These are phyloP conservation scores for Tolypocladium ovalisporum DNA, from an alignment of 2,329 filamentous ascomycete genomes.

Conservation along the genomic window DNA sequence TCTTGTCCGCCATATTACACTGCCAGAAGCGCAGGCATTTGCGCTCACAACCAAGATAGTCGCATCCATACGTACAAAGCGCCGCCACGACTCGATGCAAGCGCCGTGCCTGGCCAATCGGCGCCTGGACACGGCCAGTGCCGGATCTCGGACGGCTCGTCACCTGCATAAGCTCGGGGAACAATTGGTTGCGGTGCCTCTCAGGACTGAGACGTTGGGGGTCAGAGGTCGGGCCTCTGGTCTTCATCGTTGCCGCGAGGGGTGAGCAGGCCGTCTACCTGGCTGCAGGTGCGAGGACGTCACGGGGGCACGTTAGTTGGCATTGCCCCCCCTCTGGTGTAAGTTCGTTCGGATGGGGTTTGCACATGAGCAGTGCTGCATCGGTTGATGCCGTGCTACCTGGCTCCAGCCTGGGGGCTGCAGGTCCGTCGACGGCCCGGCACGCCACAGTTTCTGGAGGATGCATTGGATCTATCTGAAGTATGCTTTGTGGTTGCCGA, in stretches of 20 bases:
- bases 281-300: neutral
- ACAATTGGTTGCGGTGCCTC: neutral
- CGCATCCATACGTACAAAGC: too few species aligned
- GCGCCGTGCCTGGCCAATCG: neutral
- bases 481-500: too few species aligned
- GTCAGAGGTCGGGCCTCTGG: neutral
- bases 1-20: too few species aligned
- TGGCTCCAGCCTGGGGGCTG: too few species aligned
- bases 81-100: too few species aligned
- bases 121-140: neutral
- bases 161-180: conserved; percentile 3
- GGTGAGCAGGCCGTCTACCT: neutral
- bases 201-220: neutral
- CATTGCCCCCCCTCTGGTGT: neutral
- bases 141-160: neutral
- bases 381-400: too few species aligned
- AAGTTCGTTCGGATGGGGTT: neutral
- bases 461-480: too few species aligned
- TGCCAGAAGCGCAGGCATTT: neutral
- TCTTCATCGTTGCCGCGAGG: neutral
- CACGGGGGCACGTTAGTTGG: neutral
- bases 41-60: neutral
- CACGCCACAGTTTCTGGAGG: neutral
- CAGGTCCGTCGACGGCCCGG: neutral
- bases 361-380: neutral